phyloP scores from a whole-genome alignment of 2,329 filamentous ascomycete species.

The Pseudodiploospora longispora region DNA sequence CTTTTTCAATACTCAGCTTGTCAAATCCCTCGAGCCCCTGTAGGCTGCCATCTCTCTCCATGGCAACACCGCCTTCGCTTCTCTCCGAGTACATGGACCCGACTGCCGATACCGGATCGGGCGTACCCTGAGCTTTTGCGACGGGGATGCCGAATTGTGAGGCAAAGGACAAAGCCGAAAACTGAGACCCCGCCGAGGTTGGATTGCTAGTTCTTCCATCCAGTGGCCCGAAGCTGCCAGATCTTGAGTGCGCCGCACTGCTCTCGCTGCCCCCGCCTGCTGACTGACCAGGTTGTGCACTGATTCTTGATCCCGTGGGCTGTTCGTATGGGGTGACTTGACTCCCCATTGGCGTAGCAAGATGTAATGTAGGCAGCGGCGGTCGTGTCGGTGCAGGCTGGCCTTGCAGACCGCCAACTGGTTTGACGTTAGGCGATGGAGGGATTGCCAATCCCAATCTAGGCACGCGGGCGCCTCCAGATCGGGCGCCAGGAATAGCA shows the following conservation, averaged over 20 bases:
- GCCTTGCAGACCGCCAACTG: slow-evolving; percentile 49
- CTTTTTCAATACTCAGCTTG: slow-evolving; percentile 72
- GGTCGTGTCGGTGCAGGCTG: slow-evolving; percentile 33
- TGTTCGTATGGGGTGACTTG: slow-evolving; percentile 64
- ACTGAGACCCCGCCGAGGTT: slow-evolving; percentile 80
- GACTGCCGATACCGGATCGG: slow-evolving; percentile 82
- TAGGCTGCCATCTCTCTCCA: slow-evolving; percentile 77
- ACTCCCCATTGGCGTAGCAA: slow-evolving; percentile 84
- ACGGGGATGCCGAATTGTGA: slow-evolving; percentile 61
- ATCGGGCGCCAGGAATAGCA: slow-evolving; percentile 64
- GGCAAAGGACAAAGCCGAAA: slow-evolving; percentile 74
- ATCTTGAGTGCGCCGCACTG: slow-evolving; percentile 70
- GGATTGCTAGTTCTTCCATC: slow-evolving; percentile 74
- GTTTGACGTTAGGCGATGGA: slow-evolving; percentile 72
- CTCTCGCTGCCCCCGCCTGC: slow-evolving; percentile 73
- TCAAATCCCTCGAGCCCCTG: slow-evolving; percentile 72
- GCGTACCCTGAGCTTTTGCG: slow-evolving; percentile 57
- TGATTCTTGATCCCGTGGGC: slow-evolving; percentile 41
- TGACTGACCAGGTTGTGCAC: slow-evolving; percentile 52
- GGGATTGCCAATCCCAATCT: slow-evolving; percentile 86
- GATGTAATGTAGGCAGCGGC: slow-evolving; percentile 67
- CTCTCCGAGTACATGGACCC: slow-evolving; percentile 76
- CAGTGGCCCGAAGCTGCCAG: slow-evolving; percentile 71
- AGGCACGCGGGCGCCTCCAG: slow-evolving; percentile 57
- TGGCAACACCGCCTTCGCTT: slow-evolving; percentile 64